phyloP scores from a whole-genome alignment of 495 filamentous ascomycete genomes.

The Podospora australis region DNA sequence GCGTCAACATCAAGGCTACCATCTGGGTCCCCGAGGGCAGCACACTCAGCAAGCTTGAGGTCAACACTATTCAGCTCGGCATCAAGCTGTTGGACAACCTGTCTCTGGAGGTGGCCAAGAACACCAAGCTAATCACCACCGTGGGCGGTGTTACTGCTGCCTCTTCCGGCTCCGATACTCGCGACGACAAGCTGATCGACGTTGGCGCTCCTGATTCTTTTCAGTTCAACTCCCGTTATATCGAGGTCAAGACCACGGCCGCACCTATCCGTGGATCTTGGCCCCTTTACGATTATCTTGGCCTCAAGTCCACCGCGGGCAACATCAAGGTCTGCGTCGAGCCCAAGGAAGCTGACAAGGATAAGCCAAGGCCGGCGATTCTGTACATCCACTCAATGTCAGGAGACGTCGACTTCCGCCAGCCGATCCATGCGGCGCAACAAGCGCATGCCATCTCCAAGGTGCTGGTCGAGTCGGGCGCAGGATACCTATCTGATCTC shows the following conservation, averaged over 20 bases:
- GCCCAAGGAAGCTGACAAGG: conserved; percentile 22
- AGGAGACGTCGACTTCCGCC: conserved; percentile 28
- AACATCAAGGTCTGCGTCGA: conserved; percentile 30
- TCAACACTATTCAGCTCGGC: conserved; percentile 31
- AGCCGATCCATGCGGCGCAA: conserved; percentile 24
- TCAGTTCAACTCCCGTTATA: conserved; percentile 27
- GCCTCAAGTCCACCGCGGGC: conserved; percentile 32
- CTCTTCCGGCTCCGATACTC: conserved; percentile 6
- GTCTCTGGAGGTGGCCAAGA: conserved; percentile 21
- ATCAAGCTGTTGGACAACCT: conserved; percentile 37
- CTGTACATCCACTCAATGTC: conserved; percentile 31
- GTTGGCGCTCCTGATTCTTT: conserved; percentile 20
- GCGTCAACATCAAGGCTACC: conserved; percentile 34
- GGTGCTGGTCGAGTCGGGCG: background rate
- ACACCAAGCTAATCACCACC: conserved; percentile 17
- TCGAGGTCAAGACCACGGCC: conserved; percentile 29
- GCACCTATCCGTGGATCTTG: conserved; percentile 35
- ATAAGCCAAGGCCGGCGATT: conserved; percentile 25
- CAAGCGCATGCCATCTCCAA: conserved; percentile 8
- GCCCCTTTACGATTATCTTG: conserved; percentile 37
- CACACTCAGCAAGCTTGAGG: conserved; percentile 19
- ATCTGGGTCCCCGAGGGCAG: conserved; percentile 35
- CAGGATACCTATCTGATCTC: background rate
- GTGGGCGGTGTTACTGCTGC: conserved; percentile 25
- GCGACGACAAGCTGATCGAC: conserved; percentile 16